A percentile compares a stretch with the other conserved stretches of the same genome.
These are phyloP conservation scores for Gloeostereum incarnatum DNA, from an alignment of 768 basidiomycete genomes.

Conservation along the genomic window DNA sequence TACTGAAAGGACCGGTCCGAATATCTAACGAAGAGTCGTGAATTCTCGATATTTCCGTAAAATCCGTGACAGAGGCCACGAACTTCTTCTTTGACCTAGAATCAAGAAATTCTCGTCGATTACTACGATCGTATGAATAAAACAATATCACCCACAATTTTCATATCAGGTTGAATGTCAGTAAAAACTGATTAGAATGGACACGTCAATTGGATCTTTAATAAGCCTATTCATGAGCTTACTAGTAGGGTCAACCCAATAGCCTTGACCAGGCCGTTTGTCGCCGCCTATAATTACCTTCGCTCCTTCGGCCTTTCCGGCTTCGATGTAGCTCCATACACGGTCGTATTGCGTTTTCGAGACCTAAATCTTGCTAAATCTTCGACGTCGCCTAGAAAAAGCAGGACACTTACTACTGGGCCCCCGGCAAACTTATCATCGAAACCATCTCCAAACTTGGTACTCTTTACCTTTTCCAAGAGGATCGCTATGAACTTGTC, in stretches of 20 bases:
- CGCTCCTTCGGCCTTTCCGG: constrained; percentile 80
- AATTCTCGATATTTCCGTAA: not conserved
- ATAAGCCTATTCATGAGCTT: too few relatives aligned
- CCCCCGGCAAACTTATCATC: constrained; percentile 69
- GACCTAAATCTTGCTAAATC: constrained; percentile 26
- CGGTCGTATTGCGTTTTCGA: constrained; percentile 81
- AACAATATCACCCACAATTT: constrained; percentile 46
- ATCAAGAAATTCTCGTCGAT: not conserved
- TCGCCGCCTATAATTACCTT: constrained; percentile 71
- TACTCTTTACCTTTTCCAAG: constrained; percentile 55
- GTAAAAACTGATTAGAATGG: constrained; percentile 55
- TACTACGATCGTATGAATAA: not conserved
- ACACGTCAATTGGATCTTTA: constrained; percentile 6
- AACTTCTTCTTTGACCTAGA: constrained; percentile 65
- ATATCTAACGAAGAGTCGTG: constrained; percentile 47
- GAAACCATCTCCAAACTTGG: constrained; percentile 75
- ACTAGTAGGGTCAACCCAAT: constrained; percentile 87
- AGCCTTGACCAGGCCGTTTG: constrained; percentile 72
- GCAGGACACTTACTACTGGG: constrained; percentile 52
- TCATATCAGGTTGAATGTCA: constrained; percentile 74
- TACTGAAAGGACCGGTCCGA: constrained; percentile 86
- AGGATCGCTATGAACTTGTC: constrained; percentile 72
- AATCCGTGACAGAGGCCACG: constrained; percentile 7
- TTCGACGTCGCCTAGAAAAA: not conserved
- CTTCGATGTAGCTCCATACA: constrained; percentile 82